Conservation (phyloP, 148 eudicot genomes). For the Fagopyrum tataricum region DNA sequence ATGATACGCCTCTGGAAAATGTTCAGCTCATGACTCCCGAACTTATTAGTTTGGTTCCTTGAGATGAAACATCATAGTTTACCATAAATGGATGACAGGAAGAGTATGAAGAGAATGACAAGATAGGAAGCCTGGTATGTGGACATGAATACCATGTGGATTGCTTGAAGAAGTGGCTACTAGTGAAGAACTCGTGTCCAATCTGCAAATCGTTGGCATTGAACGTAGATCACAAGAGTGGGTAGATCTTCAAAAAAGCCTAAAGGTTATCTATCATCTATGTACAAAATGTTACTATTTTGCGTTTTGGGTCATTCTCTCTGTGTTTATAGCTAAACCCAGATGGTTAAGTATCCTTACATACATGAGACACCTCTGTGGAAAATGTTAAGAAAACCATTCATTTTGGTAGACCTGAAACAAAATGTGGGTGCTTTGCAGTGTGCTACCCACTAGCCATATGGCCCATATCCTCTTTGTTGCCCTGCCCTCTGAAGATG, state of each 20-base stretch:
- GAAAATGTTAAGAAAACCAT: slow-evolving; percentile 8
- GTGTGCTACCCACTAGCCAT: background rate
- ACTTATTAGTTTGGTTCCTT: background rate
- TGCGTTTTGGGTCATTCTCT: background rate
- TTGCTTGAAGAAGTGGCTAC: slow-evolving; percentile 75
- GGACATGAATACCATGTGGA: slow-evolving; percentile 85
- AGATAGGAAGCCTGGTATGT: slow-evolving; percentile 62
- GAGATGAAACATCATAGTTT: background rate
- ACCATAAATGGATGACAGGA: slow-evolving; percentile 34
- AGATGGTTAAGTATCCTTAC: background rate
- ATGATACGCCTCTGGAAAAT: too few relatives aligned
- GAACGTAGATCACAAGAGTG: slow-evolving; percentile 28
- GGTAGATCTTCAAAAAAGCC: slow-evolving; percentile 3
- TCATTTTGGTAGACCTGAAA: background rate
- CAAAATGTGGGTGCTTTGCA: background rate
- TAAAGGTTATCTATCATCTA: background rate
- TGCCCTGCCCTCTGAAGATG: background rate
- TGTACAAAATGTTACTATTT: background rate
- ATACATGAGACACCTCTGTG: slow-evolving; percentile 3
- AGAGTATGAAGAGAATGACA: slow-evolving; percentile 59
- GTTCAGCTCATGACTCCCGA: too few relatives aligned
- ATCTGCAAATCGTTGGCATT: slow-evolving; percentile 73
- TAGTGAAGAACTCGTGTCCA: slow-evolving; percentile 77
- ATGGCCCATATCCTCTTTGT: background rate
- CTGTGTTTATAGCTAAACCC: background rate